phyloP scores from a whole-genome alignment of 352 stramenopile species.

The Elongisporangium anandrum region DNA sequence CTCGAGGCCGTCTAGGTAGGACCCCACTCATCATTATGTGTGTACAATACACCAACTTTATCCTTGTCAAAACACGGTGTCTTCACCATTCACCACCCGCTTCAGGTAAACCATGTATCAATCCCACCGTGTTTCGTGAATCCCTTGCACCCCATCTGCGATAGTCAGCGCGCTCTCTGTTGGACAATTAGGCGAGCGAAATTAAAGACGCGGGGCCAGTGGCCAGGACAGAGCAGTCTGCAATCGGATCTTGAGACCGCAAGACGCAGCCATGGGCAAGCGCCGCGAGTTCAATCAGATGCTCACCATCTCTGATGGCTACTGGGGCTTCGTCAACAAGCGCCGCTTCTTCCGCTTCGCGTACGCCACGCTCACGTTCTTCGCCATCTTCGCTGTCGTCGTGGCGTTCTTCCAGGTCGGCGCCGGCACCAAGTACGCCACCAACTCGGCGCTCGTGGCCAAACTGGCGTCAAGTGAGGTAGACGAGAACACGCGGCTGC shows the following conservation, averaged over 20 bases:
- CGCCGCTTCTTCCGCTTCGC: slow-evolving; percentile 67
- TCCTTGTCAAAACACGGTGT: not conserved
- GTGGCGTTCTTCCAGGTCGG: slow-evolving; percentile 70
- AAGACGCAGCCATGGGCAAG: slow-evolving; percentile 39
- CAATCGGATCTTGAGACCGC: not conserved
- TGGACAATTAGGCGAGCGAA: not conserved
- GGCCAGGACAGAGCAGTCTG: not conserved
- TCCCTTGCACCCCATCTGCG: not conserved
- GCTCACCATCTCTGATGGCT: slow-evolving; percentile 68
- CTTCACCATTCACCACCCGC: too few species aligned
- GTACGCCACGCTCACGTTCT: slow-evolving; percentile 73
- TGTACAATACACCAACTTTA: not conserved
- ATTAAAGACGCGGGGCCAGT: not conserved
- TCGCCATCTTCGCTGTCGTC: slow-evolving; percentile 73
- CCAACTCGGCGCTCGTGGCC: slow-evolving; percentile 27
- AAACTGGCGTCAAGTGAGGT: slow-evolving; percentile 52
- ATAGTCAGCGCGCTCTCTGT: not conserved
- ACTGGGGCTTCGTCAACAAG: slow-evolving; percentile 75
- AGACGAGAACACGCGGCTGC: slow-evolving; percentile 67
- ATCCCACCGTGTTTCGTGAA: not conserved
- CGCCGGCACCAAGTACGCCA: slow-evolving; percentile 42
- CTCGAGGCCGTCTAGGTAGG: not conserved
- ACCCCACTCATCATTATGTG: not conserved
- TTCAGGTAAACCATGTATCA: not conserved
- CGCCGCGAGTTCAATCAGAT: slow-evolving; percentile 59